A percentile compares a stretch with the other conserved stretches of the same genome.
Evolutionary conservation across 140 eudicot species (phyloP).

Genomic region (Artemisia princeps): DNA sequence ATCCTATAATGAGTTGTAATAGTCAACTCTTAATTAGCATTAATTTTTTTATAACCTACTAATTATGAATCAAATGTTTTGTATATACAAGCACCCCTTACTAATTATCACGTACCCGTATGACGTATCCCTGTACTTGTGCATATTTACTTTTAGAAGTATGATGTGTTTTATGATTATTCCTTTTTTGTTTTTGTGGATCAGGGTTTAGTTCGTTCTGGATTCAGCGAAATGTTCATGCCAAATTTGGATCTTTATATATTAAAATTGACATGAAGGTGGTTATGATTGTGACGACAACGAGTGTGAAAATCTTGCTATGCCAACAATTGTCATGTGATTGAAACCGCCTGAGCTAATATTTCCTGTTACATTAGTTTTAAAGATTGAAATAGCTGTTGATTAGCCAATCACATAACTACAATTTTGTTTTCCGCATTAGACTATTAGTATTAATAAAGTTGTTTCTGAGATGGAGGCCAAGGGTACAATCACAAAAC

Average conservation of each 20-base stretch:
- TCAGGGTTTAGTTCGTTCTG: slow-evolving; percentile 23
- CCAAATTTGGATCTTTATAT: slow-evolving; percentile 15
- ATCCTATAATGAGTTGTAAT: slow-evolving; percentile 6
- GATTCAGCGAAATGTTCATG: slow-evolving; percentile 14
- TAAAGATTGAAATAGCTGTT: slow-evolving; percentile 16
- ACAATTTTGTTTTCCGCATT: slow-evolving; percentile 14
- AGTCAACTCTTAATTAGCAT: slow-evolving; percentile 11
- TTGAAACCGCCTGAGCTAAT: slow-evolving; percentile 24
- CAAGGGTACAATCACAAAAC: slow-evolving; percentile 19
- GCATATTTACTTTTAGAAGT: not conserved
- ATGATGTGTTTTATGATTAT: slow-evolving; percentile 12
- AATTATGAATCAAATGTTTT: not conserved
- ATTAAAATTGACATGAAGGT: slow-evolving; percentile 34
- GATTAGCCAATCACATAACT: slow-evolving; percentile 29
- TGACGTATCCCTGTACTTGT: not conserved
- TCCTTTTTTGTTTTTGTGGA: slow-evolving; percentile 25
- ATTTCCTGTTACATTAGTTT: slow-evolving; percentile 11
- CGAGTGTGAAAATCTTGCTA: slow-evolving; percentile 34
- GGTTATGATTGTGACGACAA: slow-evolving; percentile 43
- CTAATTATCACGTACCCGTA: not conserved
- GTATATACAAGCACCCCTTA: not conserved
- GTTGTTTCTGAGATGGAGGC: slow-evolving; percentile 42
- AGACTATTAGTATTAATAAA: slow-evolving; percentile 16
- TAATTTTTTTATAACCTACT: not conserved
- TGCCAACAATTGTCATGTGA: slow-evolving; percentile 37